Evolutionary conservation across 768 basidiomycete species (phyloP), one percentile per base, ranked within the genome.

Genomic region (Boletus reticuloceps): DNA sequence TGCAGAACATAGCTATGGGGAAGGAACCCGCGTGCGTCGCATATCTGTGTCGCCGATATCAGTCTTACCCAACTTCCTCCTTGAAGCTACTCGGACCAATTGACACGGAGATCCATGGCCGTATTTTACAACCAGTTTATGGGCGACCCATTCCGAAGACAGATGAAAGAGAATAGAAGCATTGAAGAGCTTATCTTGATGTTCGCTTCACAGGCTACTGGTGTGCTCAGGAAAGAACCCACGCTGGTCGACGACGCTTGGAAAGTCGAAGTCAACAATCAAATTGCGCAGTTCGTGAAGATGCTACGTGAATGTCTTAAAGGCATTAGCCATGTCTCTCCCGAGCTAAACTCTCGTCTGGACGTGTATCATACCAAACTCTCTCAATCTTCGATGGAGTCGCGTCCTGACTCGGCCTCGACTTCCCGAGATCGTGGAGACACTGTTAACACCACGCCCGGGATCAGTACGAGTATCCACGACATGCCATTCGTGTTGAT

Each of bases 161-260:
- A 94, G 64, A 89, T 98, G 84, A 92, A 93, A 72, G 95, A 98
- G 70, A 95, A 92, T 69, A 82, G 97, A 44, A 97, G 96, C 75
- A 91, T 98, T 38, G 97, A 99, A 74, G 94, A 98, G 59, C 86
- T 99, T 51, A 96, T 99, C 55, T 79, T 99, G 49, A 90, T 91
- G 81, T 98, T 98, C 65, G 95, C 95, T 12, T 91, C 94, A 2
- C 86, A 93, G 50, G 91, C 96, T 4, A 93, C 91, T 4, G 80
- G 83, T 27, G 84, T 91, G 10, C 80, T 98, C 56, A 89, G 87
- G 80, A 97, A 97, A 73, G 93, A 95, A 60, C 90, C 90, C 0
- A 80, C 89, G 3, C 75, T 94, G 2, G 81, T 80, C 16, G 89
- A 85, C 22, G 94, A 97, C 46, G 89, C 83, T 20, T 98, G 95